Base-by-base conservation (phyloP, 2,329 filamentous ascomycete genomes). In the Trichoderma koningii region DNA sequence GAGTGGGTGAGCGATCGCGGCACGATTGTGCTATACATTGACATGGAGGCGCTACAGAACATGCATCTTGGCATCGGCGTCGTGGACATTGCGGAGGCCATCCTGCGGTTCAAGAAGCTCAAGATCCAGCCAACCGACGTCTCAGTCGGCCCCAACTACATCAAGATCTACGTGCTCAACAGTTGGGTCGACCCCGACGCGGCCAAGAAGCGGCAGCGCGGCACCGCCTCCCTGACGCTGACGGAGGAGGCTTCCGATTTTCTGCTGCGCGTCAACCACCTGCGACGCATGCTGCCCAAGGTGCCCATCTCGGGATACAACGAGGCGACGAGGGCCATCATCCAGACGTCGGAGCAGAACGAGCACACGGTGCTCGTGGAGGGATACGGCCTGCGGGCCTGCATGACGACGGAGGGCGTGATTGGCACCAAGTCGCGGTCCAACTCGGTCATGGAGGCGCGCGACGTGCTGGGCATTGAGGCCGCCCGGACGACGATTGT, bases 381-480 rank as follows among this genome's bases (percentile, higher is more conserved):
- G 83, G 95, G 95, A 2, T 98, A 99, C 76, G 95, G 95, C 0
- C 82, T 99, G 56, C 87, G 87, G 50, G 85, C 87, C 34, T 97
- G 93, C 79, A 96, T 99, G 89, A 96, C 89, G 10, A 99, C 95
- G 0, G 90, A 93, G 68, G 95, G 95, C 68, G 91, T 99, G 5
- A 83, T 96, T 64, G 93, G 93, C 64, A 88, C 87, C 21, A 81
- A 84, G 70, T 90, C 89, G 3, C 85, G 83, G 9, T 89, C 90
- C 68, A 99, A 99, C 81, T 92, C 89, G 73, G 88, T 99, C 70
- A 92, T 97, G 85, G 95, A 99, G 78, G 89, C 89, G 71, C 84
- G 87, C 42, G 88, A 95, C 26, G 89, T 98, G 0, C 86, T 99
- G 3, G 95, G 95, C 56, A 97, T 99, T 71, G 95, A 99, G 81